Evolutionary conservation across 768 basidiomycete genomes (phyloP).

Genomic region (Chalciporus chontae): DNA sequence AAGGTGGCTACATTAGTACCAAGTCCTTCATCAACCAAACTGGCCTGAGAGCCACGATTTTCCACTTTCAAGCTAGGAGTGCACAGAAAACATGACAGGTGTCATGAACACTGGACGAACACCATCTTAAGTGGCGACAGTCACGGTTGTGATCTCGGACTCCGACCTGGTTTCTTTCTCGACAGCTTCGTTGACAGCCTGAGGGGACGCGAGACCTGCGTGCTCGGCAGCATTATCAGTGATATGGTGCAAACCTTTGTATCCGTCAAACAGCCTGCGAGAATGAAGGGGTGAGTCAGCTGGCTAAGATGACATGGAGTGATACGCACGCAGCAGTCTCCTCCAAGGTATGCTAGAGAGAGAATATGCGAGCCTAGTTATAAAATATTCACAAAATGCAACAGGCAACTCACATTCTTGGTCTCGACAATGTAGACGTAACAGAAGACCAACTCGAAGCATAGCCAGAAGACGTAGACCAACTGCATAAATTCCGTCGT

Average conservation of each 20-base stretch:
- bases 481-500: neutral
- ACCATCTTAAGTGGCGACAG: neutral
- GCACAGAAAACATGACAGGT: neutral
- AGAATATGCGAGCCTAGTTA: neutral
- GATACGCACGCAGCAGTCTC: slow-evolving; percentile 18
- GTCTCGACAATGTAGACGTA: slow-evolving; percentile 38
- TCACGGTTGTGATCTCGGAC: neutral
- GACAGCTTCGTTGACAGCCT: neutral
- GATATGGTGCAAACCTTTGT: slow-evolving; percentile 1
- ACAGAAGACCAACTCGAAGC: slow-evolving; percentile 39
- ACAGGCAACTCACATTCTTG: slow-evolving; percentile 26
- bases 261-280: slow-evolving; percentile 14
- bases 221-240: neutral
- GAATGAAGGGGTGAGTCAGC: neutral
- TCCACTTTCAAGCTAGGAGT: neutral
- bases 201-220: neutral
- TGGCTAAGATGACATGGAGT: neutral
- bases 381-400: neutral
- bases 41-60: neutral
- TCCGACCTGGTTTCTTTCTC: slow-evolving; percentile 5
- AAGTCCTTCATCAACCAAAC: neutral
- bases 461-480: slow-evolving; percentile 38
- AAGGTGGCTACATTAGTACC: neutral
- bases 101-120: neutral
- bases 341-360: slow-evolving; percentile 14